Evolutionary conservation across 257 asterid genomes (phyloP).

Genomic region (Anisodus tanguticus): DNA sequence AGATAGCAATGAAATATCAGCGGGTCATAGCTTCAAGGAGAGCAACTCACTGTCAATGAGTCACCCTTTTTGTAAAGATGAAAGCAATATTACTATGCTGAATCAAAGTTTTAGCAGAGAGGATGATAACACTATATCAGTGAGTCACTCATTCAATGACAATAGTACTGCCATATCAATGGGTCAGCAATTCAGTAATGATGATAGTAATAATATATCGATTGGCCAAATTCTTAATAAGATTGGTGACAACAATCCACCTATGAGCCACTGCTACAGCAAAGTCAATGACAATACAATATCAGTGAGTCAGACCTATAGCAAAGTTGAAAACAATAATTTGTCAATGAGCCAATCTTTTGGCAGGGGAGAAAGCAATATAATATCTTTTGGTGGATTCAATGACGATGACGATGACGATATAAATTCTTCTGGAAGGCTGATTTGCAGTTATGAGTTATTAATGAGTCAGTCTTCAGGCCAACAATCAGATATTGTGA

Average conservation of each 20-base stretch:
- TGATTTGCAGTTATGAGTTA: slow-evolving; percentile 40
- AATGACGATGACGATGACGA: slow-evolving; percentile 35
- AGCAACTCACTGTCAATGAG: slow-evolving; percentile 8
- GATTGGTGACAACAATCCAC: slow-evolving; percentile 17
- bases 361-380: slow-evolving; percentile 37
- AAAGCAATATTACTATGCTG: slow-evolving; percentile 22
- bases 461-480: slow-evolving; percentile 36
- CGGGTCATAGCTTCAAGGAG: slow-evolving; percentile 34
- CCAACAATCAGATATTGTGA: slow-evolving; percentile 30
- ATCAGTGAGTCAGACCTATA: slow-evolving; percentile 18
- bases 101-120: slow-evolving; percentile 32
- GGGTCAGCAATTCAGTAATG: slow-evolving; percentile 30
- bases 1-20: slow-evolving; percentile 20
- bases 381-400: slow-evolving; percentile 43
- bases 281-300: slow-evolving; percentile 4
- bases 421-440: slow-evolving; percentile 35
- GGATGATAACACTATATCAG: slow-evolving; percentile 23
- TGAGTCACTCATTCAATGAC: slow-evolving; percentile 30
- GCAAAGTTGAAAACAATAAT: slow-evolving; percentile 21
- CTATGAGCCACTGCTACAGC: slow-evolving; percentile 28
- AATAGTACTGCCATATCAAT: slow-evolving; percentile 26
- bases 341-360: slow-evolving; percentile 32
- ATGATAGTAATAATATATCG: slow-evolving; percentile 29
- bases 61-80: slow-evolving; percentile 33
- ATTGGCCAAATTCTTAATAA: slow-evolving; percentile 17